phyloP scores from a whole-genome alignment of 1,284 basidiomycete genomes.

The Marasmius oreades region DNA sequence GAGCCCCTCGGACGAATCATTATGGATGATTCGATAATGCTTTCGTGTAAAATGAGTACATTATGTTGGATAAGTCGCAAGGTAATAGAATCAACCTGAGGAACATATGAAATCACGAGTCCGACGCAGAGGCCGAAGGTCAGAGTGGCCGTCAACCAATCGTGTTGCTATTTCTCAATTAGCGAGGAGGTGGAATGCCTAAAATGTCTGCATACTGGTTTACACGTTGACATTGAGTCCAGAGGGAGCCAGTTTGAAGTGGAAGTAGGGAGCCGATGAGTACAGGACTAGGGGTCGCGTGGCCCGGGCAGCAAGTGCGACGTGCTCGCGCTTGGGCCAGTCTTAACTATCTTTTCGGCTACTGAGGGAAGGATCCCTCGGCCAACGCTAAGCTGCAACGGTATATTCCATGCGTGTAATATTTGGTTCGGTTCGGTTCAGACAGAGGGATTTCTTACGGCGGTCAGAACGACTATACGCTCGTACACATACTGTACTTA shows the following conservation, averaged over 20 bases:
- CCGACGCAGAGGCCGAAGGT: constrained; percentile 76
- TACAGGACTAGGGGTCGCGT: too few relatives aligned
- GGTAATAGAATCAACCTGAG: constrained; percentile 59
- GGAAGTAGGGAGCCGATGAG: neutral
- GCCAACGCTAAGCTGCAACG: too few relatives aligned
- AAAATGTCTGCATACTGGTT: neutral
- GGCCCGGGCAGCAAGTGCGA: too few relatives aligned
- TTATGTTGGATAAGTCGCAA: neutral
- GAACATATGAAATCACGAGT: constrained; percentile 83
- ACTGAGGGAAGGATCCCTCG: too few relatives aligned
- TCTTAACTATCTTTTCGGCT: too few relatives aligned
- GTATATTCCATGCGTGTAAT: too few relatives aligned
- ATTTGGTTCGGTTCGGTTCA: too few relatives aligned
- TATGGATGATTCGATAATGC: constrained; percentile 73
- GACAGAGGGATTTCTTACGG: too few relatives aligned
- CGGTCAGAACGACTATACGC: too few relatives aligned
- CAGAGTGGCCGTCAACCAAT: constrained; percentile 73
- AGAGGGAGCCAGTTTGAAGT: neutral
- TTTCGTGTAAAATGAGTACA: constrained; percentile 24
- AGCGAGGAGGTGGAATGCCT: neutral
- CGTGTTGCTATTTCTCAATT: constrained; percentile 52
- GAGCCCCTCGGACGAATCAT: constrained; percentile 82
- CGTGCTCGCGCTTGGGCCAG: too few relatives aligned
- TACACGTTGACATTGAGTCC: neutral
- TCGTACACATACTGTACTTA: too few relatives aligned